Evolutionary conservation across 352 stramenopile species (phyloP).

Genomic region (Globisporangium paddicum): DNA sequence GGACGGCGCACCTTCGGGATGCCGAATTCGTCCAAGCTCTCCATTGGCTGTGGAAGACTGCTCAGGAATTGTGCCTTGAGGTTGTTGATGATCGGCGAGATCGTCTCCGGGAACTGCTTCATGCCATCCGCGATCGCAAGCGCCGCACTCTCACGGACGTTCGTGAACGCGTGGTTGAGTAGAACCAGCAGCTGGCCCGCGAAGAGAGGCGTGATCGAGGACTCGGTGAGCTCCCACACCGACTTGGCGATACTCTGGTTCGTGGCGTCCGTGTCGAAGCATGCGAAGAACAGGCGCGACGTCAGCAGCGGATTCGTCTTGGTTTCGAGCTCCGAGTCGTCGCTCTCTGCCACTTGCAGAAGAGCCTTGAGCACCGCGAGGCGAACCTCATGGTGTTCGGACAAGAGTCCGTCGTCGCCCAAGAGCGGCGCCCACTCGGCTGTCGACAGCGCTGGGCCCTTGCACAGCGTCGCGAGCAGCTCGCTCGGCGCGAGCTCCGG

Average conservation of each 20-base stretch:
- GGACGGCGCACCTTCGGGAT: conserved; percentile 63
- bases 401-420: conserved; percentile 65
- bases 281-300: conserved; percentile 55
- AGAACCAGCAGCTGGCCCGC: conserved; percentile 60
- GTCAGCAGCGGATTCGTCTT: conserved; percentile 48
- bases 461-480: conserved; percentile 54
- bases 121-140: conserved; percentile 78
- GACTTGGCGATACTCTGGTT: conserved; percentile 55
- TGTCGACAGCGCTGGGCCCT: conserved; percentile 45
- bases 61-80: conserved; percentile 63
- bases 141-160: conserved; percentile 75
- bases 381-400: conserved; percentile 46
- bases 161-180: conserved; percentile 66
- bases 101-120: conserved; percentile 70
- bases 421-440: conserved; percentile 70
- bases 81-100: conserved; percentile 61
- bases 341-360: conserved; percentile 48
- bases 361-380: conserved; percentile 56
- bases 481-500: conserved; percentile 45
- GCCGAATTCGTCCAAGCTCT: conserved; percentile 67
- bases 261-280: conserved; percentile 58
- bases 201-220: conserved; percentile 51
- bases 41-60: conserved; percentile 45
- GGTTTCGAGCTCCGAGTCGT: conserved; percentile 38
- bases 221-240: conserved; percentile 57